Evolutionary conservation across 306 rosid genomes (phyloP).

Genomic region (Cucurbita argyrosperma): DNA sequence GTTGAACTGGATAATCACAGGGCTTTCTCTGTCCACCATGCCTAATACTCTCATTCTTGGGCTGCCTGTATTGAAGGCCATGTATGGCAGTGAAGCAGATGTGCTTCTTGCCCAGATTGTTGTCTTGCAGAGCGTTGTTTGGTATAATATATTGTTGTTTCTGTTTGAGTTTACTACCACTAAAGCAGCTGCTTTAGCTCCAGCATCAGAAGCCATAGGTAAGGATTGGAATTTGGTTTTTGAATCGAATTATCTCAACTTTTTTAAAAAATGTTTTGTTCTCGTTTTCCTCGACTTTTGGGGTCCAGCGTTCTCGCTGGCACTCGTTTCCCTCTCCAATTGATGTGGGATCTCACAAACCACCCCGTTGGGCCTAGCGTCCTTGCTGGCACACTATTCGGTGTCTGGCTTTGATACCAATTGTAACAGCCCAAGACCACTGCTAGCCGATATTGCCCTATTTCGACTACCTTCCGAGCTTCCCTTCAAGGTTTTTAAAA

Average conservation of each 20-base stretch:
- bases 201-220: slow-evolving; percentile 59
- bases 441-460: too few relatives aligned
- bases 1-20: slow-evolving; percentile 54
- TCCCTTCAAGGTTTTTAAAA: too few relatives aligned
- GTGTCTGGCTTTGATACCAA: too few relatives aligned
- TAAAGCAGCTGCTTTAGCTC: slow-evolving; percentile 35
- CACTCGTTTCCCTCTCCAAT: too few relatives aligned
- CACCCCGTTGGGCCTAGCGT: too few relatives aligned
- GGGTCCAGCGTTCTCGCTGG: too few relatives aligned
- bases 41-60: slow-evolving; percentile 93
- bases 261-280: not conserved
- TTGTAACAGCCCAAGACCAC: too few relatives aligned
- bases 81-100: slow-evolving; percentile 58
- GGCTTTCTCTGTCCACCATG: slow-evolving; percentile 73
- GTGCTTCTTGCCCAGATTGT: slow-evolving; percentile 57
- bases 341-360: too few relatives aligned
- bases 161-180: slow-evolving; percentile 67
- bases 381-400: too few relatives aligned
- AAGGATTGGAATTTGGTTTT: slow-evolving; percentile 8
- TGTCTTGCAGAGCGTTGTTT: slow-evolving; percentile 72
- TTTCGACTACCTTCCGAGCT: too few relatives aligned
- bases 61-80: slow-evolving; percentile 75
- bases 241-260: not conserved
- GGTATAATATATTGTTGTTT: slow-evolving; percentile 72
- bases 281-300: too few relatives aligned